phyloP scores from a whole-genome alignment of 1,284 basidiomycete species.

The Stygiomarasmius scandens region DNA sequence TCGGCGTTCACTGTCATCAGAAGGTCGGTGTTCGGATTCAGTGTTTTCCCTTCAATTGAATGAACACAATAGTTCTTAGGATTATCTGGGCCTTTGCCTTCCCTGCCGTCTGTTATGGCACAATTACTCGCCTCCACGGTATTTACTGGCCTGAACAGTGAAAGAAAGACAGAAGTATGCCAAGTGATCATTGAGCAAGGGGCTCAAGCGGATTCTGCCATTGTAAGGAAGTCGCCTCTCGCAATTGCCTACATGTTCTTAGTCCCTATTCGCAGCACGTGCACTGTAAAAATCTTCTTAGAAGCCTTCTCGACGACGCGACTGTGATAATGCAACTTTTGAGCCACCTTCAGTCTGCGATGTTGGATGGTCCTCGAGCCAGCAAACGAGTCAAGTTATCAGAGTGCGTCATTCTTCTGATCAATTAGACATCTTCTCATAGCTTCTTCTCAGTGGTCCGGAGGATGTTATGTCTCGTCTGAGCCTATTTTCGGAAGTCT shows the following conservation, averaged over 20 bases:
- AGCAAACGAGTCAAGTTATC: slow-evolving; percentile 65
- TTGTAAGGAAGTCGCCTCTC: not conserved
- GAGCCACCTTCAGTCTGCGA: slow-evolving; percentile 49
- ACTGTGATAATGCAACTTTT: slow-evolving; percentile 64
- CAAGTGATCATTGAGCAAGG: slow-evolving; percentile 55
- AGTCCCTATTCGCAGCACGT: slow-evolving; percentile 39
- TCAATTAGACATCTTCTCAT: slow-evolving; percentile 10
- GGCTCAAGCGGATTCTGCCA: slow-evolving; percentile 35
- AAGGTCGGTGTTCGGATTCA: not conserved
- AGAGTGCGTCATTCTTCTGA: slow-evolving; percentile 43
- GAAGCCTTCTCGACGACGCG: slow-evolving; percentile 49
- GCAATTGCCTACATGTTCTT: not conserved
- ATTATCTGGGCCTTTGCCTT: slow-evolving; percentile 17
- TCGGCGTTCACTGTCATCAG: not conserved
- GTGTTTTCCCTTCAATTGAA: not conserved
- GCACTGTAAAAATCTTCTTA: slow-evolving; percentile 53
- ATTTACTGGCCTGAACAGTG: slow-evolving; percentile 50
- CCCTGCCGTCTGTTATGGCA: slow-evolving; percentile 41
- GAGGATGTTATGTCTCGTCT: slow-evolving; percentile 50
- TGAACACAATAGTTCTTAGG: too few relatives aligned
- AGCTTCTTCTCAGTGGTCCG: slow-evolving; percentile 23
- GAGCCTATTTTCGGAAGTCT: slow-evolving; percentile 71
- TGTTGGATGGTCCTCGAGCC: slow-evolving; percentile 46
- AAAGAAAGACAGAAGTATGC: slow-evolving; percentile 59
- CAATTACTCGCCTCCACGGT: slow-evolving; percentile 53